Base-by-base conservation (phyloP, 1,284 basidiomycete species). In the Sanghuangporus sanghuang region DNA sequence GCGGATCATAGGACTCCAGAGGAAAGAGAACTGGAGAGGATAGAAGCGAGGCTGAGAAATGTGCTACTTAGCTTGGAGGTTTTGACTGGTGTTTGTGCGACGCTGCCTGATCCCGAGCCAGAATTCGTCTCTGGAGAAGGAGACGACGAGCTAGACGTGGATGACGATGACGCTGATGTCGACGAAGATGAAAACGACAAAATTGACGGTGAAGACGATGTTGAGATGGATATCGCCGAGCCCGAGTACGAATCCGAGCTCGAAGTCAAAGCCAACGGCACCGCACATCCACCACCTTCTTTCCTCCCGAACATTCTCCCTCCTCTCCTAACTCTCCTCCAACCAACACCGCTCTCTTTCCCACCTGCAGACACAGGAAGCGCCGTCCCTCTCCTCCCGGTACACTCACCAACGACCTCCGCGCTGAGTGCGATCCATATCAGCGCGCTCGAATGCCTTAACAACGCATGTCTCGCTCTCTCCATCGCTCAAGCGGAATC, bases 391-490 rank as follows among this genome's bases (percentile, higher is more conserved):
- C 6, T 38, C 36, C 23, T 48, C 21, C 92, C 91, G 0, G 77
- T 81, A 14, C 92, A 95, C 72, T 91, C 92, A 50, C 93, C 93
- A 1, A 94, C 88, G 12, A 95, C 93, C 0, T 92, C 93, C 9
- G 87, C 81, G 6, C 82, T 96, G 44, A 84, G 88, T 65, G 84
- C 87, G 1, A 85, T 96, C 53, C 94, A 96, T 72, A 80, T 93
- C 57, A 82, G 88, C 65, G 92, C 94, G 6, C 80, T 96, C 57
- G 94, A 96, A 74, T 95, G 93, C 69, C 81, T 97, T 62, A 96
- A 94, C 73, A 97, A 98, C 74, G 81, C 95, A 14, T 89, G 96
- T 70, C 79, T 96, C 57, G 89, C 92, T 1, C 79, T 92, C 23
- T 81, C 87, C 0, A 36, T 62, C 38, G 40, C 49, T 36, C 46